phyloP scores from a whole-genome alignment of 176 grass and related monocot genomes.

The Microstegium vimineum region DNA sequence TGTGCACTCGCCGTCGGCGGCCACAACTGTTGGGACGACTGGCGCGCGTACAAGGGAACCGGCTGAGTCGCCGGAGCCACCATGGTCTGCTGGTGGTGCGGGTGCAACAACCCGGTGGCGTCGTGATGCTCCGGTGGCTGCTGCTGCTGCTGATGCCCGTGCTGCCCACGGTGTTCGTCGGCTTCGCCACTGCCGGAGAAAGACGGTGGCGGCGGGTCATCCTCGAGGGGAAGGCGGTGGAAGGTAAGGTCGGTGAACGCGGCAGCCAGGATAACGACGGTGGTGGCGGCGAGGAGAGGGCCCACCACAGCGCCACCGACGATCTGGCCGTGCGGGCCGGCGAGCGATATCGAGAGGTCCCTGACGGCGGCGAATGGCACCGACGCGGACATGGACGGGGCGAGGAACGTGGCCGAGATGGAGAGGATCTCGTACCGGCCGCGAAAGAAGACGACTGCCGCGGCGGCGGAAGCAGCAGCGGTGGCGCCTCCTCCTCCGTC shows the following conservation, averaged over 20 bases:
- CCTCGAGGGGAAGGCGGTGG: constrained; percentile 46
- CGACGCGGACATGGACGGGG: constrained; percentile 40
- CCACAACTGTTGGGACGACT: constrained; percentile 22
- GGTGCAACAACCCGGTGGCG: neutral
- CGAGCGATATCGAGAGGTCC: constrained; percentile 56
- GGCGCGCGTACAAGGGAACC: neutral
- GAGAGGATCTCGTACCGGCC: constrained; percentile 82
- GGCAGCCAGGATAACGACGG: constrained; percentile 47
- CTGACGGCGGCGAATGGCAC: constrained; percentile 7
- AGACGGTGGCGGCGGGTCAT: constrained; percentile 37
- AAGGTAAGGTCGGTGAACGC: constrained; percentile 40
- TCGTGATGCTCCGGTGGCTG: constrained; percentile 1
- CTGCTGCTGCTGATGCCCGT: constrained; percentile 10
- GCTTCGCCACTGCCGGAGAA: constrained; percentile 31
- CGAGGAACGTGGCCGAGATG: constrained; percentile 72
- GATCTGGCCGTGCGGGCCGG: constrained; percentile 70
- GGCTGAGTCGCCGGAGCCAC: constrained; percentile 10
- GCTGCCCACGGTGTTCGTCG: constrained; percentile 13
- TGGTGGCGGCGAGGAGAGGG: constrained; percentile 58
- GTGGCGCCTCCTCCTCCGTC: neutral
- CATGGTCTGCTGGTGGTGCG: neutral
- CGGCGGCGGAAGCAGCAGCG: neutral
- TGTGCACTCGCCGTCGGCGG: constrained; percentile 3
- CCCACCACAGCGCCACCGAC: constrained; percentile 62
- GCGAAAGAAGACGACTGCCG: constrained; percentile 48